Base-by-base conservation (phyloP, 352 stramenopile species). In the Pythium brassicae region DNA sequence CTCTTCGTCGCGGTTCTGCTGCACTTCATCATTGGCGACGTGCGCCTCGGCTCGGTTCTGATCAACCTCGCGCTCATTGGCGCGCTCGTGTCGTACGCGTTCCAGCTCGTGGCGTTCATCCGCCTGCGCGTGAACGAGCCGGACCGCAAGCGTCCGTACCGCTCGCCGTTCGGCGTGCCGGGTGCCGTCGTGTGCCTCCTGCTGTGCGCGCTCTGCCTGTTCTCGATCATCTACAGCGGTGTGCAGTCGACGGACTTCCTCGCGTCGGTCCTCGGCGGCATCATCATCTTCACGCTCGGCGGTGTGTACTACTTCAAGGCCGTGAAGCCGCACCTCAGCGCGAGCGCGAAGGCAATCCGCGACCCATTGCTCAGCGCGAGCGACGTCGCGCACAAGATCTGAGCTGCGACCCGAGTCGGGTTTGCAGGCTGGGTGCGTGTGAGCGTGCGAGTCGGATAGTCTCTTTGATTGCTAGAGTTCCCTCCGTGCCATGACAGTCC, bases 41-140 rank as follows among this genome's bases (percentile, higher is more conserved):
- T 70, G 3, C 69, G 74, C 8, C 69, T 88, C 25, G 76, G 69
- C 23, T 84, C 78, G 1, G 78, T 89, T 23, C 45, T 89, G 47
- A 86, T 89, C 71, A 89, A 89, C 47, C 62, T 89, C 17, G 74
- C 78, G 45, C 62, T 87, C 52, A 86, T 86, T 45, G 78, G 76
- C 12, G 76, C 78, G 12, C 63, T 89, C 34, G 78, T 77, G 58
- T 89, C 76, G n/a, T 87, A 89, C 61, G 42, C 47, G 4, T 75
- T 86, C 53, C 78, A 86, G 55, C 54, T 85, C 23, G 61, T 55
- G 6, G 75, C 78, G 23, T 89, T 87, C 57, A 83, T 89, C 49
- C 55, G 55, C 10, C 55, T 89, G 42, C 78, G 78, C 39, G 45
- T 79, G 37, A 68, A 71, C 23, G 78, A 89, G 23, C 78, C 78